These are phyloP conservation scores for Daucus carota DNA, from an alignment of 129 eudicot species.

Conservation along the genomic window DH1_v3.0 NC_030387.2:37558001-37558500, in stretches of 20 bases:
- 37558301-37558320: background rate
- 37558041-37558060: conserved; percentile 82
- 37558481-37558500: background rate
- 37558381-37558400: background rate
- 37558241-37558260: conserved; percentile 39
- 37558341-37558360: background rate
- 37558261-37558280: conserved; percentile 44
- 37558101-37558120: conserved; percentile 78
- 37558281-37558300: conserved; percentile 21
- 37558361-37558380: conserved; percentile 4
- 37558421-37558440: background rate
- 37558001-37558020: conserved; percentile 65
- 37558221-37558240: conserved; percentile 86
- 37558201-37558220: conserved; percentile 79
- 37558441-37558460: background rate
- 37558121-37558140: conserved; percentile 78
- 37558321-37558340: background rate
- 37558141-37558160: conserved; percentile 67
- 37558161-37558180: conserved; percentile 73
- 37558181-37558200: conserved; percentile 80
- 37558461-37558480: background rate
- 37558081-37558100: conserved; percentile 49
- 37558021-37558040: conserved; percentile 80
- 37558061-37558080: conserved; percentile 78
- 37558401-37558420: background rate